phyloP scores from a whole-genome alignment of 176 grass and related monocot species.

The Luzula sylvatica region DNA sequence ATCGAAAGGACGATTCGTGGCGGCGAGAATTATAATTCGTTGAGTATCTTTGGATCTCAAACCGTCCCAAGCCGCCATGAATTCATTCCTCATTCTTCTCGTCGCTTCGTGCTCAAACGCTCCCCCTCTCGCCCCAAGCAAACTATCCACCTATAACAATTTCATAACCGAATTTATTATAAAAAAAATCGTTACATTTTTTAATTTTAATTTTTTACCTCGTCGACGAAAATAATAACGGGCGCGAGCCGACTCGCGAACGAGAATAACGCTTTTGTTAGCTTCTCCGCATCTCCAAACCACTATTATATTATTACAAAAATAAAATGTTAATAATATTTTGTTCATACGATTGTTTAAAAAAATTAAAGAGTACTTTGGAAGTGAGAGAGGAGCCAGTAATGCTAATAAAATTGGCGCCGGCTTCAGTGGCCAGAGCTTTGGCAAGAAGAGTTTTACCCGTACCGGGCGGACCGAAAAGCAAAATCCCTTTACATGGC shows the following conservation, averaged over 20 bases:
- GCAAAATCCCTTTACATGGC: slow-evolving; percentile 97
- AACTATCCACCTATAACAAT: slow-evolving; percentile 63
- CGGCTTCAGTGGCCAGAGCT: slow-evolving; percentile 96
- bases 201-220: slow-evolving; percentile 39
- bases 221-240: slow-evolving; percentile 94
- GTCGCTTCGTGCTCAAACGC: slow-evolving; percentile 98
- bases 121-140: slow-evolving; percentile 92
- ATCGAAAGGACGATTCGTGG: slow-evolving; percentile 94
- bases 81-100: slow-evolving; percentile 89
- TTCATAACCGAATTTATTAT: neutral
- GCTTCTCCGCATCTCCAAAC: slow-evolving; percentile 98
- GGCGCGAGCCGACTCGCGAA: slow-evolving; percentile 78
- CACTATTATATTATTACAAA: slow-evolving; percentile 52
- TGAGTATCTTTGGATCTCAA: slow-evolving; percentile 87
- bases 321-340: slow-evolving; percentile 2
- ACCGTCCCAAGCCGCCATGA: slow-evolving; percentile 99
- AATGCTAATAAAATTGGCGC: slow-evolving; percentile 94
- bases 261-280: slow-evolving; percentile 93
- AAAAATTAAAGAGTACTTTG: slow-evolving; percentile 43
- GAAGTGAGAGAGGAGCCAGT: slow-evolving; percentile 88
- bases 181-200: neutral
- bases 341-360: neutral
- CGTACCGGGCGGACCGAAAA: slow-evolving; percentile 94
- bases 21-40: slow-evolving; percentile 86
- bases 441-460: slow-evolving; percentile 97